Evolutionary conservation across 1,284 basidiomycete species (phyloP).

Genomic region (Ceratobasidium papillatum): DNA sequence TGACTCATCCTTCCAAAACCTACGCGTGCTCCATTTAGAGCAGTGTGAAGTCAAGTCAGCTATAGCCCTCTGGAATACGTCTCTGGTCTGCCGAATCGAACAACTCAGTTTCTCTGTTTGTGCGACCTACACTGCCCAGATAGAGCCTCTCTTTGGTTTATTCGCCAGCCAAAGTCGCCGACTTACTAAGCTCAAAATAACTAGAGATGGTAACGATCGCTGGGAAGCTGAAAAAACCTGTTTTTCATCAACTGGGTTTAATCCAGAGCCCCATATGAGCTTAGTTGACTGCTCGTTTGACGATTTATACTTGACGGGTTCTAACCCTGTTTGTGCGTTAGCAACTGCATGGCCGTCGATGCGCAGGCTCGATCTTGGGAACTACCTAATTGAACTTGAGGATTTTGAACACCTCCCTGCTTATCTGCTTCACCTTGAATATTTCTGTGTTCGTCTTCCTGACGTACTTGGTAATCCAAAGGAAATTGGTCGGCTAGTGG

Average conservation of each 20-base stretch:
- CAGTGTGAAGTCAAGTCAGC: neutral
- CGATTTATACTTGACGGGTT: neutral
- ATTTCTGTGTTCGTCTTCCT: neutral
- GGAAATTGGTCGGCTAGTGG: neutral
- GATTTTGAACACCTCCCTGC: neutral
- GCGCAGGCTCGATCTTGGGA: neutral
- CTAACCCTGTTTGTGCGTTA: neutral
- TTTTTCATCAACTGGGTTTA: neutral
- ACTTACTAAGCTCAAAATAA: neutral
- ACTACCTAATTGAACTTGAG: neutral
- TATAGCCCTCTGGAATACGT: neutral
- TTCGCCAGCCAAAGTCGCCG: neutral
- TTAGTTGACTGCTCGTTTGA: neutral
- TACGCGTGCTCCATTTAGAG: neutral
- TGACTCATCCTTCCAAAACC: neutral
- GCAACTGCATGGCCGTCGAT: neutral
- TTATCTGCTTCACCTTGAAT: neutral
- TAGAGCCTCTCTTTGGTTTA: neutral
- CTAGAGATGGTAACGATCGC: too few relatives aligned
- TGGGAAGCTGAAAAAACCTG: too few relatives aligned
- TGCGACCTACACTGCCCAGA: neutral
- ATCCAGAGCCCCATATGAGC: neutral
- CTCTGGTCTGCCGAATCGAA: neutral
- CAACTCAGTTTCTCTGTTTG: neutral
- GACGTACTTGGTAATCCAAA: neutral